A percentile compares a stretch with the other conserved stretches of the same genome.
phyloP scores from a whole-genome alignment of 495 filamentous ascomycete species.

The Diplogelasinospora grovesii region DNA sequence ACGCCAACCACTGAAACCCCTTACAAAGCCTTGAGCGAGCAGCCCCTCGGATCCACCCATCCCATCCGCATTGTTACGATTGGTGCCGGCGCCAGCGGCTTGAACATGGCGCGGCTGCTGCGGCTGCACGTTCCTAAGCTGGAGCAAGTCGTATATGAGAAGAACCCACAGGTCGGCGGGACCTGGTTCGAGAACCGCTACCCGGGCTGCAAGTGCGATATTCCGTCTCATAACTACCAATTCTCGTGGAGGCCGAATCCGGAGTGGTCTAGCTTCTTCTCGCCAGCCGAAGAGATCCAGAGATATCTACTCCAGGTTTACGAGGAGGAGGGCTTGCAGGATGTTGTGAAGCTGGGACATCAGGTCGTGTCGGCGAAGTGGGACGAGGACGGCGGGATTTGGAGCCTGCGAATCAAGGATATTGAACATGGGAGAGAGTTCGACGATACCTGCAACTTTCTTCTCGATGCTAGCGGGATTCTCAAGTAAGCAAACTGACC shows the following conservation, averaged over 20 bases:
- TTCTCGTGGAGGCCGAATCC: constrained; percentile 33
- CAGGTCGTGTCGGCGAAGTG: constrained; percentile 26
- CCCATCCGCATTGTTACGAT: constrained; percentile 13
- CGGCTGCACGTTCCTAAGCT: constrained; percentile 8
- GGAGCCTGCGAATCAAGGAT: too few species aligned
- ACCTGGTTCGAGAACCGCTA: constrained; percentile 49
- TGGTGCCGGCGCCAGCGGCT: constrained; percentile 25
- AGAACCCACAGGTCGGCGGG: constrained; percentile 54
- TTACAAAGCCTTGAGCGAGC: too few species aligned
- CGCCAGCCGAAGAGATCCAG: constrained; percentile 21
- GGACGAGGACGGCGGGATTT: too few species aligned
- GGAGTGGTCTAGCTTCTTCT: constrained; percentile 34
- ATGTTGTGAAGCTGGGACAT: constrained; percentile 38
- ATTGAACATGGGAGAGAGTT: too few species aligned
- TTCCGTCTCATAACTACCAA: constrained; percentile 12
- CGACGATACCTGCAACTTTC: too few species aligned
- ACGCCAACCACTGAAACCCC: too few species aligned
- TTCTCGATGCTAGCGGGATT: too few species aligned
- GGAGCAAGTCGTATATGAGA: constrained; percentile 58
- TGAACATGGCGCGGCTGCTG: constrained; percentile 15
- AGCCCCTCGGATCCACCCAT: too few species aligned
- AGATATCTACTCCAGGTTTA: constrained; percentile 36
- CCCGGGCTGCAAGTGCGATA: constrained; percentile 35
- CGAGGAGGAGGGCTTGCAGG: constrained; percentile 49
- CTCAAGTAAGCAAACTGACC: too few species aligned